Evolutionary conservation across 805 yeast species (phyloP).

Genomic region (Metschnikowia cubensis): DNA sequence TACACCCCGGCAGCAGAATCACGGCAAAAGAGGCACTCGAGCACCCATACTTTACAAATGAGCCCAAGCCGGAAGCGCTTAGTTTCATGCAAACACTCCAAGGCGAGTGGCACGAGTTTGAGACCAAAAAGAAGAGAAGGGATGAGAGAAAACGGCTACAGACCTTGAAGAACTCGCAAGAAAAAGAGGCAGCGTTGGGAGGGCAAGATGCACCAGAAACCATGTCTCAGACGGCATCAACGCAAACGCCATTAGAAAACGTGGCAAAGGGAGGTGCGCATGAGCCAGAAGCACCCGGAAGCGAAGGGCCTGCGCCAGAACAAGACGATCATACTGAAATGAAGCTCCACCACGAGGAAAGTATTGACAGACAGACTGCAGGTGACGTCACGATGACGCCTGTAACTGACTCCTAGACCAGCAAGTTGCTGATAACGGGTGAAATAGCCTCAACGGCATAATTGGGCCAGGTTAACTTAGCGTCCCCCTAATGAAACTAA

Average conservation of each 20-base stretch:
- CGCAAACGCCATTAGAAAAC: slow-evolving; percentile 11
- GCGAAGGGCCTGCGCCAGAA: slow-evolving; percentile 2
- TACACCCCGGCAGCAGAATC: slow-evolving; percentile 67
- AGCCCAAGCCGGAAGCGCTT: slow-evolving; percentile 62
- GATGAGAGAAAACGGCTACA: slow-evolving; percentile 40
- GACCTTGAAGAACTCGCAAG: slow-evolving; percentile 20
- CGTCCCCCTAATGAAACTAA: background rate
- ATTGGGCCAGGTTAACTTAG: background rate
- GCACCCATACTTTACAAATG: slow-evolving; percentile 67
- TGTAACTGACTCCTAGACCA: background rate
- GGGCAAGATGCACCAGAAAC: background rate
- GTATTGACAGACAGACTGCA: background rate
- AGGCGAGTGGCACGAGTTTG: slow-evolving; percentile 98
- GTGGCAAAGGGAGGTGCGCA: background rate
- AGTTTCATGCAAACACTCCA: slow-evolving; percentile 49
- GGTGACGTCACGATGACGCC: slow-evolving; percentile 1
- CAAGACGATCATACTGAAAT: slow-evolving; percentile 5
- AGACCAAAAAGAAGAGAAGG: slow-evolving; percentile 75
- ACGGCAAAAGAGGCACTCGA: slow-evolving; percentile 66
- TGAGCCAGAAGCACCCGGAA: background rate
- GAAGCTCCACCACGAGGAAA: background rate
- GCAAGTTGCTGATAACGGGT: background rate
- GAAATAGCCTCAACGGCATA: background rate
- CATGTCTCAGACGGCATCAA: background rate
- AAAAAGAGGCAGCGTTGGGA: slow-evolving; percentile 11